These are phyloP conservation scores for Chlorencoelia australis DNA, from an alignment of 2,329 filamentous ascomycete species.

Conservation along the genomic window DNA sequence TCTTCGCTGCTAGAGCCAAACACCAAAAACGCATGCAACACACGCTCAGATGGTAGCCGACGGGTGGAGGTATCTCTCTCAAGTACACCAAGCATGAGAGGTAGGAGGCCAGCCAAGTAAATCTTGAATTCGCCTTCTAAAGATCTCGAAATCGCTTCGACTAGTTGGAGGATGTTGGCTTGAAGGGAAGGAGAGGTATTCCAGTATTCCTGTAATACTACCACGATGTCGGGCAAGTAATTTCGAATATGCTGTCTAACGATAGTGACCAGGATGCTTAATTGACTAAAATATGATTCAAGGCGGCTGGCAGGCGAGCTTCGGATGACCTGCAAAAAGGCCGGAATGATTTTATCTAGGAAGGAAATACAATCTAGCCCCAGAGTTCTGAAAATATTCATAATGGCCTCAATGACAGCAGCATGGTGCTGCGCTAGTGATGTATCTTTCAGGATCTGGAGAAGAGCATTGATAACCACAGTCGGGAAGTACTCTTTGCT, in stretches of 20 bases:
- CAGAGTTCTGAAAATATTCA: conserved; percentile 96
- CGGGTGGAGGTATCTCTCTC: conserved; percentile 73
- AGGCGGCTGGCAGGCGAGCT: conserved; percentile 67
- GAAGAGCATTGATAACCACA: conserved; percentile 89
- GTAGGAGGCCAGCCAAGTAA: conserved; percentile 79
- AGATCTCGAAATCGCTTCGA: conserved; percentile 88
- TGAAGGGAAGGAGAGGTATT: conserved; percentile 70
- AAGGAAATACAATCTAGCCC: conserved; percentile 95
- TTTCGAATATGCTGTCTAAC: conserved; percentile 94
- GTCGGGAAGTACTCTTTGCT: conserved; percentile 98
- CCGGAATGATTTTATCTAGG: conserved; percentile 85
- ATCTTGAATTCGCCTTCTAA: conserved; percentile 97
- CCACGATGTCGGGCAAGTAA: conserved; percentile 77
- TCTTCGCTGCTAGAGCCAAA: conserved; percentile 95
- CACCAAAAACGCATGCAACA: conserved; percentile 89
- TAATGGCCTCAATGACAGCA: conserved; percentile 90
- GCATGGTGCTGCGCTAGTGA: conserved; percentile 88
- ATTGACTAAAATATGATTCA: conserved; percentile 95
- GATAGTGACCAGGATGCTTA: conserved; percentile 86
- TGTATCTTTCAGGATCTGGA: conserved; percentile 83
- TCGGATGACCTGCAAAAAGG: conserved; percentile 81
- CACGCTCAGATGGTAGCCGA: conserved; percentile 75
- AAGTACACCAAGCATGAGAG: conserved; percentile 86
- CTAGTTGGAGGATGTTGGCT: conserved; percentile 79
- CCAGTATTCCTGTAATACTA: conserved; percentile 86